These are phyloP conservation scores for Xenosphaeropsis pyriputrescens DNA, from an alignment of 2,329 filamentous ascomycete genomes.

Conservation along the genomic window DNA sequence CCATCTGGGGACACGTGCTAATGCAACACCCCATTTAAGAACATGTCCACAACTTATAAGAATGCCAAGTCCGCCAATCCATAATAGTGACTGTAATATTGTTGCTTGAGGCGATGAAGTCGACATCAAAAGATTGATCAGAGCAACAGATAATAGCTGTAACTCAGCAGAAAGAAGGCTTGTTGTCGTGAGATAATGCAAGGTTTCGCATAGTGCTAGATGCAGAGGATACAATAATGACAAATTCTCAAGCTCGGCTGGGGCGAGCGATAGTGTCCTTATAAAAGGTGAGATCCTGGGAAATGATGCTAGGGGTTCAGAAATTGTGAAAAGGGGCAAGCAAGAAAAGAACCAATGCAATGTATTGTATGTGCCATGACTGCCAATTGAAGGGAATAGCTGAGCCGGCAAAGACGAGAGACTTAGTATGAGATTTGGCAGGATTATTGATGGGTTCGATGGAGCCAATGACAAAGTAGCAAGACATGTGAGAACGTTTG, in stretches of 20 bases:
- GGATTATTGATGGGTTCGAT: slow-evolving; percentile 42
- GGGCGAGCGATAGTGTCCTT: neutral
- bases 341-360: slow-evolving; percentile 71
- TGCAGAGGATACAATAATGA: slow-evolving; percentile 70
- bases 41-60: slow-evolving; percentile 60
- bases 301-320: slow-evolving; percentile 18
- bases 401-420: slow-evolving; percentile 62
- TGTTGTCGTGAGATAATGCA: slow-evolving; percentile 75
- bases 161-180: slow-evolving; percentile 79
- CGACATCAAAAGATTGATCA: slow-evolving; percentile 71
- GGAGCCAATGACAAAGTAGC: slow-evolving; percentile 61
- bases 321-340: slow-evolving; percentile 37
- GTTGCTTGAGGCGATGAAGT: slow-evolving; percentile 68
- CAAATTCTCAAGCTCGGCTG: slow-evolving; percentile 14
- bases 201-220: slow-evolving; percentile 54
- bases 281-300: slow-evolving; percentile 15
- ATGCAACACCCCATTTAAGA: slow-evolving; percentile 67
- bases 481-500: slow-evolving; percentile 58
- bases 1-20: slow-evolving; percentile 86
- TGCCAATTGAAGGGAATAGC: slow-evolving; percentile 49
- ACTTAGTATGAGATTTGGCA: slow-evolving; percentile 72
- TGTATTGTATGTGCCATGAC: slow-evolving; percentile 40
- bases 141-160: slow-evolving; percentile 66
- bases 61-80: slow-evolving; percentile 66
- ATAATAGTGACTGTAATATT: slow-evolving; percentile 74